A percentile compares a stretch with the other conserved stretches of the same genome.
Evolutionary conservation across 192 early-diverging fungal species (phyloP).

Genomic region (Entophlyctis luteolus): DNA sequence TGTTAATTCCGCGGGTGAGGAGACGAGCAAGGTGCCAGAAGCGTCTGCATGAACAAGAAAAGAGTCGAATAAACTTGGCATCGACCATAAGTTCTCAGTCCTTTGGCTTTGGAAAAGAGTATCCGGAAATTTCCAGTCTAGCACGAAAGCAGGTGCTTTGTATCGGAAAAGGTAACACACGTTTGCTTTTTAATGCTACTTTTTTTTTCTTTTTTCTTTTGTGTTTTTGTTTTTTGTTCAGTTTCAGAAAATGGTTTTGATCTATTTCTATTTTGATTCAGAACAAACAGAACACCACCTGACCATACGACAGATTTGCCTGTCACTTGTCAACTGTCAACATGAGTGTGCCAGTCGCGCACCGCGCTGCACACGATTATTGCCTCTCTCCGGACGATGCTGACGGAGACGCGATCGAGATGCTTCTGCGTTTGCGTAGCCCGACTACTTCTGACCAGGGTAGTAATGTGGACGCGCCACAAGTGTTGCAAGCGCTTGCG

Average conservation of each 20-base stretch:
- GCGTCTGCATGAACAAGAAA: too few relatives aligned
- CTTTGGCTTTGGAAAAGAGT: neutral
- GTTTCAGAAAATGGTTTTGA: neutral
- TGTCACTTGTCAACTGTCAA: too few relatives aligned
- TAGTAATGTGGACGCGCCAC: neutral
- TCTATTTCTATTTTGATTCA: neutral
- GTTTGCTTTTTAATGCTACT: too few relatives aligned
- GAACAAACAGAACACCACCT: neutral
- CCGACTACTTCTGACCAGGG: neutral
- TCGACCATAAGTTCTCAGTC: neutral
- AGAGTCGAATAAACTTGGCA: neutral
- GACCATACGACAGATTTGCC: neutral
- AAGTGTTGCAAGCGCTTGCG: neutral
- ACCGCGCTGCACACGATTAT: neutral
- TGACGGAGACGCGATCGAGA: neutral
- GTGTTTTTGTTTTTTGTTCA: neutral
- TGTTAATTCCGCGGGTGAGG: neutral
- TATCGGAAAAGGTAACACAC: too few relatives aligned
- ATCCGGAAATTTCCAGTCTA: too few relatives aligned
- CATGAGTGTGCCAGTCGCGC: neutral
- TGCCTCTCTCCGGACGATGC: neutral
- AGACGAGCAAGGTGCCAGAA: neutral
- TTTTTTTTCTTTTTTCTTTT: too few relatives aligned
- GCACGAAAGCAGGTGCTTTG: neutral
- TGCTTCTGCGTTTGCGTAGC: neutral